Conservation (phyloP, 257 asterid species). For the Solanum chmielewskii region DNA sequence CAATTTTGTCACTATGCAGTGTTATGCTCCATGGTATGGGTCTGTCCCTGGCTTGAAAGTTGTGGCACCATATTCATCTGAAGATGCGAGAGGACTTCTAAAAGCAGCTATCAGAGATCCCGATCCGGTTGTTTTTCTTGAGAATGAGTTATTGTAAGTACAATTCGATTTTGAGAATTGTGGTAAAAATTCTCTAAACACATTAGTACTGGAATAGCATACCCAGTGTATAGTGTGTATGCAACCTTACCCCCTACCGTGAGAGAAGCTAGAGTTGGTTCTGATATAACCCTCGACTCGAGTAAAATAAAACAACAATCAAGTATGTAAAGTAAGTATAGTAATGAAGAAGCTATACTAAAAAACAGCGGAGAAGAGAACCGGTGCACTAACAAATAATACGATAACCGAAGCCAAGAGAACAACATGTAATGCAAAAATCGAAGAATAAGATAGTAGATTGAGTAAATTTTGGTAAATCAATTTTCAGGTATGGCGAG, state of each 20-base stretch:
- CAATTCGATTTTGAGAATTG: neutral
- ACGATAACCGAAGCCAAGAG: neutral
- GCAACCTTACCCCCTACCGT: neutral
- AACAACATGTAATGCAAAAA: neutral
- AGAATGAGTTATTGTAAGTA: slow-evolving; percentile 36
- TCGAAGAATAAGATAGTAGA: neutral
- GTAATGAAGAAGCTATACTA: neutral
- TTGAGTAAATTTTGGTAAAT: neutral
- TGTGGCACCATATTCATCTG: slow-evolving; percentile 31
- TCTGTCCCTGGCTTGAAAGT: slow-evolving; percentile 39
- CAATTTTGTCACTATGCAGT: slow-evolving; percentile 10
- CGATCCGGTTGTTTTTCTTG: slow-evolving; percentile 47
- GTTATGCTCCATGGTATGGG: slow-evolving; percentile 40
- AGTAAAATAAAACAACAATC: neutral
- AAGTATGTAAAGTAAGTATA: neutral
- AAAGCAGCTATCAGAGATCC: slow-evolving; percentile 47
- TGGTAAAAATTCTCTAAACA: neutral
- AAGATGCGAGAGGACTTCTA: slow-evolving; percentile 42
- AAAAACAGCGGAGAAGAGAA: neutral
- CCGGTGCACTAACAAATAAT: neutral
- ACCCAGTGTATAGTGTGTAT: neutral
- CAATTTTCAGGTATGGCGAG: slow-evolving; percentile 26
- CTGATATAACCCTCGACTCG: neutral
- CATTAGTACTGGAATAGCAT: neutral
- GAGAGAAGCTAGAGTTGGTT: neutral